Evolutionary conservation across 108 stramenopile genomes (phyloP).

Genomic region (Cylindrotheca closterium): DNA sequence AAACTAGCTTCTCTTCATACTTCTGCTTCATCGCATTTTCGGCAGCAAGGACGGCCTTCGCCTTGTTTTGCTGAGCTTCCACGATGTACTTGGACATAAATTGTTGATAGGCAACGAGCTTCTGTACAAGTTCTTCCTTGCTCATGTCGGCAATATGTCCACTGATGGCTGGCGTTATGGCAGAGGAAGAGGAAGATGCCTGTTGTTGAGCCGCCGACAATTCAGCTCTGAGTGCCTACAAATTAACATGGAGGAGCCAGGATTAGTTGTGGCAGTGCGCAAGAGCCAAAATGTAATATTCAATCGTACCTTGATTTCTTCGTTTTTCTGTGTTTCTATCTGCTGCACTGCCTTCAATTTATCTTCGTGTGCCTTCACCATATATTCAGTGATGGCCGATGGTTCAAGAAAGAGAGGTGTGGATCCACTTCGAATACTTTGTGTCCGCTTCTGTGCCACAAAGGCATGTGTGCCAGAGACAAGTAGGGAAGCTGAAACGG

Average conservation of each 20-base stretch:
- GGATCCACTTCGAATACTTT: too few relatives aligned
- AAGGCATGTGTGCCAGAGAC: too few relatives aligned
- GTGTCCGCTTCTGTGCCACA: too few relatives aligned
- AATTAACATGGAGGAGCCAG: not conserved
- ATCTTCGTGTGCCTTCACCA: conserved; percentile 83
- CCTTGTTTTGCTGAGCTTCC: conserved; percentile 66
- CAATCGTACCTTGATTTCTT: conserved; percentile 61
- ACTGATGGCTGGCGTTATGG: conserved; percentile 13
- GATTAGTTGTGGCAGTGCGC: too few relatives aligned
- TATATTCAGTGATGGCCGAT: conserved; percentile 56
- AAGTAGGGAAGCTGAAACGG: too few relatives aligned
- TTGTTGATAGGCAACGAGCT: conserved; percentile 60
- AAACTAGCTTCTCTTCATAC: conserved; percentile 33
- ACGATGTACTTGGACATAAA: conserved; percentile 84
- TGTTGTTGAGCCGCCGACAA: conserved; percentile 38
- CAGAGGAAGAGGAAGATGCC: conserved; percentile 17
- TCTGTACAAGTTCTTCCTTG: conserved; percentile 36
- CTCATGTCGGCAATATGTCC: conserved; percentile 18
- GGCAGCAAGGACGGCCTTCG: conserved; percentile 30
- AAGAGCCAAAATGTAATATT: not conserved
- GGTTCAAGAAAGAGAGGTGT: not conserved
- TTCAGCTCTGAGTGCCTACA: conserved; percentile 57
- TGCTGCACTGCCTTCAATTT: conserved; percentile 64
- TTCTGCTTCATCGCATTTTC: conserved; percentile 21
- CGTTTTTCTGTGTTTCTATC: conserved; percentile 68